These are phyloP conservation scores for Rhodotorula mucilaginosa DNA, from an alignment of 1,284 basidiomycete genomes.

Conservation along the genomic window DNA sequence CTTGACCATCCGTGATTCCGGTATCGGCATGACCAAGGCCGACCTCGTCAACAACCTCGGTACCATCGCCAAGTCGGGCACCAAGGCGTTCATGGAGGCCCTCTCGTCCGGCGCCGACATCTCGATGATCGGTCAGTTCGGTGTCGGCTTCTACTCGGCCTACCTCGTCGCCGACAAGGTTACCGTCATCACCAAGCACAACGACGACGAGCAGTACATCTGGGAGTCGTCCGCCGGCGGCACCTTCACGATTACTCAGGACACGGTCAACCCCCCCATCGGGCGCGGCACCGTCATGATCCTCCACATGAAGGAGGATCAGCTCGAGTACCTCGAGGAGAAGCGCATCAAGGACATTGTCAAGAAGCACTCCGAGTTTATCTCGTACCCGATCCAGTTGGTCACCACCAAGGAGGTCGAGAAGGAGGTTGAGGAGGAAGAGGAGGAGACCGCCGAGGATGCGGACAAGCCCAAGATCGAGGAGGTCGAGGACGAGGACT, in stretches of 20 bases:
- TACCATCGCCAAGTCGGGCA: slow-evolving; percentile 97
- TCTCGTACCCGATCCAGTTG: slow-evolving; percentile 99
- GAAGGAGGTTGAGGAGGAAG: slow-evolving; percentile 51
- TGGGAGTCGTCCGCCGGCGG: slow-evolving; percentile 99
- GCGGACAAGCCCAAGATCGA: slow-evolving; percentile 71
- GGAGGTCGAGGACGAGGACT: slow-evolving; percentile 78
- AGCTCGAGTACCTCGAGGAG: slow-evolving; percentile 98
- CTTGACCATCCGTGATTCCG: slow-evolving; percentile 89
- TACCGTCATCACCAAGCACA: slow-evolving; percentile 99
- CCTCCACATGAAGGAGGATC: slow-evolving; percentile 97
- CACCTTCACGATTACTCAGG: slow-evolving; percentile 97
- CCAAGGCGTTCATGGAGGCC: slow-evolving; percentile 89
- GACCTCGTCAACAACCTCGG: slow-evolving; percentile 98
- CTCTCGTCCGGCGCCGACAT: slow-evolving; percentile 95
- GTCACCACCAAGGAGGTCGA: slow-evolving; percentile 99
- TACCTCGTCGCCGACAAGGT: slow-evolving; percentile 99
- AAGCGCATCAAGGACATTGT: slow-evolving; percentile 99
- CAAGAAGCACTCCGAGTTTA: slow-evolving; percentile 99
- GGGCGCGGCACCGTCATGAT: slow-evolving; percentile 95
- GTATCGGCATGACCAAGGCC: slow-evolving; percentile 99
- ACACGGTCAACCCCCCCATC: slow-evolving; percentile 82
- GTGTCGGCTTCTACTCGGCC: slow-evolving; percentile 99
- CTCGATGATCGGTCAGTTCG: slow-evolving; percentile 61
- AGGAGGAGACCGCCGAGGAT: slow-evolving; percentile 63
- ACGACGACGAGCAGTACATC: slow-evolving; percentile 99